Percentiles rank a stretch among this genome's conserved stretches.
Evolutionary conservation across 164 flowering plant genomes (phyloP).

Genomic region (Berberis vulgaris): DNA sequence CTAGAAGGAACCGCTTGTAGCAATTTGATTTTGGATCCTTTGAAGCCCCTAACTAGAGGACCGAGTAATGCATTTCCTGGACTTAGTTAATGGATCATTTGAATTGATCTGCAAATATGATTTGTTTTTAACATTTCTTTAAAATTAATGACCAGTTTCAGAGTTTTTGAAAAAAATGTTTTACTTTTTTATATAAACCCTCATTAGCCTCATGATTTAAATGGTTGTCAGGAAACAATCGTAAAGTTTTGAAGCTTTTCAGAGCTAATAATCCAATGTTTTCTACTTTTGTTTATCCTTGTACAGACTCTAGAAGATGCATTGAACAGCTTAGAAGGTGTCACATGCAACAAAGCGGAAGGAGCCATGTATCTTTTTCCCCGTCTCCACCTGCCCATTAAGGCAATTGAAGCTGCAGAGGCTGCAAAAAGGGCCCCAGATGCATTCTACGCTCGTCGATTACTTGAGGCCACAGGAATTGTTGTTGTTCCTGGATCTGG

Average conservation of each 20-base stretch:
- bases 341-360: conserved; percentile 93
- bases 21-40: too few relatives aligned
- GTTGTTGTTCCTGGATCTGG: conserved; percentile 99
- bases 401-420: conserved; percentile 83
- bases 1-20: not conserved
- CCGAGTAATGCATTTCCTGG: too few relatives aligned
- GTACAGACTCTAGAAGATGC: conserved; percentile 78
- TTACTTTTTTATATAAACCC: too few relatives aligned
- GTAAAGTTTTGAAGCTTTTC: not conserved
- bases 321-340: conserved; percentile 78
- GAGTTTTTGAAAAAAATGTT: too few relatives aligned
- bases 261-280: not conserved
- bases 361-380: conserved; percentile 99
- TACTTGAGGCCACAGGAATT: conserved; percentile 88
- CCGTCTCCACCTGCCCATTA: conserved; percentile 55
- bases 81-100: too few relatives aligned
- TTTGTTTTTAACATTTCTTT: too few relatives aligned
- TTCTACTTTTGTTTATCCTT: not conserved
- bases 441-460: conserved; percentile 73
- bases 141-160: too few relatives aligned
- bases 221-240: not conserved
- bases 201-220: too few relatives aligned
- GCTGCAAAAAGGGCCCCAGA: conserved; percentile 73
- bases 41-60: too few relatives aligned
- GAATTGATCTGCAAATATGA: too few relatives aligned